Conservation (phyloP, 176 grass and related monocot genomes). For the Themeda triandra region DNA sequence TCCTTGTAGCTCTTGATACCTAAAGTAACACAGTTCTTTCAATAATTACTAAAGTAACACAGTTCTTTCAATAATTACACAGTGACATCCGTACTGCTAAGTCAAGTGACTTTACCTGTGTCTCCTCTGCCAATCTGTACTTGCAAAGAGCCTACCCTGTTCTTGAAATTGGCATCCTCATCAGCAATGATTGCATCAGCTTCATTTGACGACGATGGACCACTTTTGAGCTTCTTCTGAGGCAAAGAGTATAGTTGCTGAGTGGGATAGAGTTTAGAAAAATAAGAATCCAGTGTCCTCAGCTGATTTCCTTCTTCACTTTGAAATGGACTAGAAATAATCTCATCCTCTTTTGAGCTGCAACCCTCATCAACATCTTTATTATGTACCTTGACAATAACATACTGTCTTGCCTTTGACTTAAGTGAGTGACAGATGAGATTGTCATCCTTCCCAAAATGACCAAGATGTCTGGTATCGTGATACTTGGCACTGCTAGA, state of each 20-base stretch:
- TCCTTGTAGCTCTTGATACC: constrained; percentile 23
- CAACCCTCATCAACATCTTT: constrained; percentile 15
- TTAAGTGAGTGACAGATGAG: neutral
- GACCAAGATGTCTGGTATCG: neutral
- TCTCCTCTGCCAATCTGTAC: constrained; percentile 31
- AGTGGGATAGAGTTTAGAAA: constrained; percentile 26
- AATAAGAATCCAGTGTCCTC: constrained; percentile 43
- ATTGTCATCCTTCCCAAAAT: neutral
- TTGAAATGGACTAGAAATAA: constrained; percentile 8
- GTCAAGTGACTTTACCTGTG: constrained; percentile 25
- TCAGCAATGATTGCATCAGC: constrained; percentile 7
- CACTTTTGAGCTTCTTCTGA: neutral
- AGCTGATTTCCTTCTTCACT: constrained; percentile 32
- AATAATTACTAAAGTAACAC: neutral
- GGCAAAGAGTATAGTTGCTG: constrained; percentile 11
- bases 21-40: constrained; percentile 1
- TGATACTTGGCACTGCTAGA: neutral
- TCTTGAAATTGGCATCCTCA: constrained; percentile 14
- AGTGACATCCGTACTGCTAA: neutral
- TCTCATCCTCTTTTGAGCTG: neutral
- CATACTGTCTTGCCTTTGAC: constrained; percentile 3
- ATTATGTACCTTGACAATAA: constrained; percentile 20
- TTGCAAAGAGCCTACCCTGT: constrained; percentile 15
- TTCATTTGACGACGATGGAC: neutral
- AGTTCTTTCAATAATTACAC: neutral